These are phyloP conservation scores for Globisporangium emineosum DNA, from an alignment of 352 stramenopile species.

Conservation along the genomic window DNA sequence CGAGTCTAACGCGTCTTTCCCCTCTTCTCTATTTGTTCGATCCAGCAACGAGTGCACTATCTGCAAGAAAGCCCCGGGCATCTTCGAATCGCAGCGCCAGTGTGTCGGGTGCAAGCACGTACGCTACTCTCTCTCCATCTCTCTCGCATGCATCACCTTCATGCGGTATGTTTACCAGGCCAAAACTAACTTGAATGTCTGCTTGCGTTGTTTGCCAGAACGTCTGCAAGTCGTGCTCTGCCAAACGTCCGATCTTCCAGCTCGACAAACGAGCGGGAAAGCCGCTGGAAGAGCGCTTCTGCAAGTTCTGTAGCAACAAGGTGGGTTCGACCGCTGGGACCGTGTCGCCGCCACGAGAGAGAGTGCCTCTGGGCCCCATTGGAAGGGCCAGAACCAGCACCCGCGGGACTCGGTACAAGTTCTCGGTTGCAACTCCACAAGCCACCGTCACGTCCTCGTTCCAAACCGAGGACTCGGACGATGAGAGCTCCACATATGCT, in stretches of 20 bases:
- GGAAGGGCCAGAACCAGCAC: neutral
- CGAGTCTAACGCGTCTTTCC: neutral
- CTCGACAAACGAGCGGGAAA: neutral
- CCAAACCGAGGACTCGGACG: constrained; percentile 7
- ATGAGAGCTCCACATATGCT: neutral
- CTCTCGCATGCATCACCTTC: neutral
- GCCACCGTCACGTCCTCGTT: constrained; percentile 10
- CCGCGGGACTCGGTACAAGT: neutral
- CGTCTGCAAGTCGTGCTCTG: constrained; percentile 12
- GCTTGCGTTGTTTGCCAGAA: neutral
- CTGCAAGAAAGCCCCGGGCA: constrained; percentile 14
- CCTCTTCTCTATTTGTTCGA: neutral
- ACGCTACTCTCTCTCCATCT: neutral
- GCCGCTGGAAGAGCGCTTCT: constrained; percentile 6
- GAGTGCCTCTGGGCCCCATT: constrained; percentile 1
- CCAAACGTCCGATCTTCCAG: constrained; percentile 1
- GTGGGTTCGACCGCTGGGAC: constrained; percentile 3
- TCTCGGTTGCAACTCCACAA: neutral
- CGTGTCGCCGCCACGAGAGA: neutral
- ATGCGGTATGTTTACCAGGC: neutral
- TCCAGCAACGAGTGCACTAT: constrained; percentile 8
- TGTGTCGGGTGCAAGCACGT: constrained; percentile 4
- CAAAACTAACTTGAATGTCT: neutral
- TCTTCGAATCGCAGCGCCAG: constrained; percentile 10
- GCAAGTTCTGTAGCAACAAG: constrained; percentile 15